Conservation (phyloP, 306 rosid species). For the Inga leiocalycina region DNA sequence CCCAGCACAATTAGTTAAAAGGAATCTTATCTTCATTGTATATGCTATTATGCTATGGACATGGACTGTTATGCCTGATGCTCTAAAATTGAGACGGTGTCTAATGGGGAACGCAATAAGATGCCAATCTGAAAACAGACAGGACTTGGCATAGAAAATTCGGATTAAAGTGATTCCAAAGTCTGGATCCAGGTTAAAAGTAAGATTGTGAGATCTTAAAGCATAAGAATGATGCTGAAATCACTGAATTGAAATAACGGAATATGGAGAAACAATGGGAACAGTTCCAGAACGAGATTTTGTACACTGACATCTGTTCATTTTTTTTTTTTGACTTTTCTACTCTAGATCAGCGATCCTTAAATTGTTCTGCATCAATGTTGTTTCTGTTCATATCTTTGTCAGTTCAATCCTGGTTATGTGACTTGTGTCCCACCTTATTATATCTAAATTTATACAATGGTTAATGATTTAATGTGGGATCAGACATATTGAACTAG, state of each 20-base stretch:
- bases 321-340: not conserved
- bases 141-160: not conserved
- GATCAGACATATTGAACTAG: not conserved
- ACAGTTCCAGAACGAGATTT: not conserved
- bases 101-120: not conserved
- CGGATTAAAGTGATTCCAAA: not conserved
- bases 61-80: not conserved
- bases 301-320: not conserved
- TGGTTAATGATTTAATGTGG: not conserved
- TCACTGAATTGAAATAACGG: not conserved
- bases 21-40: conserved; percentile 2
- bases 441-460: not conserved
- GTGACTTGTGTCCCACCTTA: not conserved
- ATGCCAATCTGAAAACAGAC: not conserved
- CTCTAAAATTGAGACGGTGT: not conserved
- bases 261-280: not conserved
- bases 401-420: not conserved
- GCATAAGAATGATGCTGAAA: not conserved
- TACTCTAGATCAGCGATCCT: not conserved
- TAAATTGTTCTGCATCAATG: not conserved
- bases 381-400: conserved; percentile 7
- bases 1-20: not conserved
- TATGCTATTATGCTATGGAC: not conserved
- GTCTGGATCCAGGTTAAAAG: not conserved
- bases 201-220: not conserved